Percentiles rank a stretch among this genome's conserved stretches.
Evolutionary conservation across 192 early-diverging fungal genomes (phyloP).

Genomic region (Powellomyces hirtus): DNA sequence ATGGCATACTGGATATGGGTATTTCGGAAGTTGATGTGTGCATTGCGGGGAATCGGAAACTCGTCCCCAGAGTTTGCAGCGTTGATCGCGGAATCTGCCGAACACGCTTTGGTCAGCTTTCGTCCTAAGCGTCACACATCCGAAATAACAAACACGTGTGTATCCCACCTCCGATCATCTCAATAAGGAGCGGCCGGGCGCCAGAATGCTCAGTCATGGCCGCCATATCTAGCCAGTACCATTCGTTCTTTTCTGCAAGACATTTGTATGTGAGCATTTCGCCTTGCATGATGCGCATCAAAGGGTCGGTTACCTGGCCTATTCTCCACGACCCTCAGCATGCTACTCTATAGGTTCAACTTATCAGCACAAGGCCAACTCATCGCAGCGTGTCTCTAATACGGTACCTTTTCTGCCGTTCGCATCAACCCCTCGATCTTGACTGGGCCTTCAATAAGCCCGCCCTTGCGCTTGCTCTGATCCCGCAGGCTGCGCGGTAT

Average conservation of each 20-base stretch:
- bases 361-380: too few relatives aligned
- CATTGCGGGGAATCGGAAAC: conserved; percentile 70
- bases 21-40: conserved; percentile 76
- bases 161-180: conserved; percentile 59
- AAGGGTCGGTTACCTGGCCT: conserved; percentile 24
- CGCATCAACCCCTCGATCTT: conserved; percentile 16
- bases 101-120: neutral
- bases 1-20: conserved; percentile 83
- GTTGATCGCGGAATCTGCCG: conserved; percentile 37
- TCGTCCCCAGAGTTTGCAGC: conserved; percentile 48
- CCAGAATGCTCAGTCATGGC: conserved; percentile 68
- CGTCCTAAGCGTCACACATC: neutral
- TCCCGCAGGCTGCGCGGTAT: conserved; percentile 58
- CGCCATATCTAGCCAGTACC: conserved; percentile 78
- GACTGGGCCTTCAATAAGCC: conserved; percentile 13
- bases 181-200: conserved; percentile 73
- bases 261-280: neutral
- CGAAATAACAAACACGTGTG: neutral
- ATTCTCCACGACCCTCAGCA: too few relatives aligned
- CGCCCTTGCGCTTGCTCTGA: neutral
- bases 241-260: conserved; percentile 64
- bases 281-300: too few relatives aligned
- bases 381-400: too few relatives aligned
- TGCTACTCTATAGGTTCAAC: too few relatives aligned
- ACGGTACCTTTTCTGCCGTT: neutral